A percentile compares a stretch with the other conserved stretches of the same genome.
These are phyloP conservation scores for Nakaseomyces delphensis DNA, from an alignment of 1,139 yeast species.

Conservation along the genomic window DNA sequence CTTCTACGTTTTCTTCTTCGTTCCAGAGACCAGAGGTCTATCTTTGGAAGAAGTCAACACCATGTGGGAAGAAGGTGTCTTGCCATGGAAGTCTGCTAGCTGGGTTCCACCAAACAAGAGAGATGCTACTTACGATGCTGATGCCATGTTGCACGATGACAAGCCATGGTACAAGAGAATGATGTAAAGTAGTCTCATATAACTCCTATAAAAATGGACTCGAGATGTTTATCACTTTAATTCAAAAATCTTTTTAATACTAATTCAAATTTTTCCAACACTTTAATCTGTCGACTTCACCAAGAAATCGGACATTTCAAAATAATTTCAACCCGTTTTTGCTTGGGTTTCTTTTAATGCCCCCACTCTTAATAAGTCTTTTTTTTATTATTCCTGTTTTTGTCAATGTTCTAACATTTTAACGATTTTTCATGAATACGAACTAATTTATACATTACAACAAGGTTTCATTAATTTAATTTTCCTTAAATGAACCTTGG, in stretches of 20 bases:
- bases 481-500: neutral
- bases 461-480: neutral
- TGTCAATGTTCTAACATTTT: slow-evolving; percentile 5
- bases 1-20: slow-evolving; percentile 57
- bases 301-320: slow-evolving; percentile 1
- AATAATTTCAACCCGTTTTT: neutral
- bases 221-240: slow-evolving; percentile 2
- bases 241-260: slow-evolving; percentile 1
- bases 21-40: slow-evolving; percentile 66
- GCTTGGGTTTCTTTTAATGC: neutral
- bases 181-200: too few relatives aligned
- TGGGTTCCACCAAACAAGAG: slow-evolving; percentile 34
- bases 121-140: slow-evolving; percentile 21
- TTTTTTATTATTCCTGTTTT: slow-evolving; percentile 3
- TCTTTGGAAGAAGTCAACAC: slow-evolving; percentile 67
- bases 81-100: slow-evolving; percentile 40
- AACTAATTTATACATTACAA: slow-evolving; percentile 3
- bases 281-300: neutral
- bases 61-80: slow-evolving; percentile 39
- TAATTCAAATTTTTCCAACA: slow-evolving; percentile 1
- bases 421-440: slow-evolving; percentile 5
- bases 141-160: slow-evolving; percentile 21
- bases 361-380: neutral
- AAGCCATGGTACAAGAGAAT: slow-evolving; percentile 26
- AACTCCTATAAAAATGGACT: too few relatives aligned